A percentile compares a stretch with the other conserved stretches of the same genome.
Conservation (phyloP, 257 asterid species). For the Gynochthodes officinalis region DNA sequence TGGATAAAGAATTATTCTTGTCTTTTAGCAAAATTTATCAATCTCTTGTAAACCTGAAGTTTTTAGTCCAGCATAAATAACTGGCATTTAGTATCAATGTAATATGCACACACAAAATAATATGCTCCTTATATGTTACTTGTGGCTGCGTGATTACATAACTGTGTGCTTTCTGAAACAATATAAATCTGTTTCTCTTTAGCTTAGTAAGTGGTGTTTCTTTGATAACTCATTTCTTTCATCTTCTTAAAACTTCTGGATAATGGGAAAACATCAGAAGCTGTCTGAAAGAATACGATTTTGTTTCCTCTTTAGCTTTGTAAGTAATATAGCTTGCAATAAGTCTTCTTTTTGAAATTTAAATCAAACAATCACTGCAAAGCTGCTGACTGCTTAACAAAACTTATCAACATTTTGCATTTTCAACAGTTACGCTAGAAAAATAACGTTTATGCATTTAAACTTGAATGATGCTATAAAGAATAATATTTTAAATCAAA, state of each 20-base stretch:
- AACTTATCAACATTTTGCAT: background rate
- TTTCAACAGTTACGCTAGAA: background rate
- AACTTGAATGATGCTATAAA: no score
- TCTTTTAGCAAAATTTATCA: background rate
- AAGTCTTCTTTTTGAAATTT: no score
- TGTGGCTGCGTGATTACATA: no score
- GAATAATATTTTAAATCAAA: background rate
- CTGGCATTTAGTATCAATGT: background rate
- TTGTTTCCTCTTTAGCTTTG: background rate
- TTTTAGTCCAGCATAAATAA: background rate
- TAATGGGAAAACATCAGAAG: background rate
- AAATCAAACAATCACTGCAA: no score
- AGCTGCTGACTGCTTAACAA: background rate
- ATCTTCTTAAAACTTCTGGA: background rate
- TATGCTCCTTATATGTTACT: background rate
- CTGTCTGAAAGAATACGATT: background rate
- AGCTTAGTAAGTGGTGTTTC: background rate
- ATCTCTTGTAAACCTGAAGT: background rate
- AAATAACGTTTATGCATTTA: background rate
- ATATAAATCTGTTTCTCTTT: background rate
- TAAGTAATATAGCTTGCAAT: background rate
- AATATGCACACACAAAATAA: background rate
- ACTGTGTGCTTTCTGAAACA: background rate
- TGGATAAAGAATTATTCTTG: background rate
- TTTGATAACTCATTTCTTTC: background rate